Conservation (phyloP, 805 yeast genomes). For the Limtongia smithiae region DNA sequence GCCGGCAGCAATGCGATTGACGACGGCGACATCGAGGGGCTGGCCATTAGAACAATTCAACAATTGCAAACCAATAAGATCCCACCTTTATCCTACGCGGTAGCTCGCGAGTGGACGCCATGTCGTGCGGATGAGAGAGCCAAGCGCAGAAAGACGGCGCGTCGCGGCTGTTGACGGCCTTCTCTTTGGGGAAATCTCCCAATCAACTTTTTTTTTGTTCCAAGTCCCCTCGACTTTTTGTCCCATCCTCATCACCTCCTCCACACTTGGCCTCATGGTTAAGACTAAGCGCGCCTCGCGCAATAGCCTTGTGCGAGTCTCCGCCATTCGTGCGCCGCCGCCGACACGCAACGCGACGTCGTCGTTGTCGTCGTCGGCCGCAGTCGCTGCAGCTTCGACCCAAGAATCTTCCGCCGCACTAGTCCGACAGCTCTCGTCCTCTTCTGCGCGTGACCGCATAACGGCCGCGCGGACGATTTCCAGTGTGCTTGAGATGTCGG, state of each 20-base stretch:
- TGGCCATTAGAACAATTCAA: constrained; percentile 18
- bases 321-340: constrained; percentile 4
- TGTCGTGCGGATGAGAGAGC: too few relatives aligned
- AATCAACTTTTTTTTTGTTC: too few relatives aligned
- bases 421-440: constrained; percentile 58
- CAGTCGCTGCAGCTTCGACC: too few relatives aligned
- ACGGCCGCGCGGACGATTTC: constrained; percentile 70
- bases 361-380: too few relatives aligned
- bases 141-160: too few relatives aligned
- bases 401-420: constrained; percentile 48
- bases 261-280: too few relatives aligned
- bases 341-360: background rate
- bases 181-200: too few relatives aligned
- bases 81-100: constrained; percentile 22
- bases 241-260: too few relatives aligned
- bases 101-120: too few relatives aligned
- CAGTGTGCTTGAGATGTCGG: constrained; percentile 60
- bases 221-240: too few relatives aligned
- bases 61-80: background rate
- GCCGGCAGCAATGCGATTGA: constrained; percentile 94
- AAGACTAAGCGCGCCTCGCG: constrained; percentile 7
- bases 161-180: too few relatives aligned
- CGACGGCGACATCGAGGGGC: constrained; percentile 64
- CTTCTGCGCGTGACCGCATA: constrained; percentile 66
- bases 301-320: constrained; percentile 3